Conservation (phyloP, 2,329 filamentous ascomycete genomes). For the Claviceps pazoutovae region DNA sequence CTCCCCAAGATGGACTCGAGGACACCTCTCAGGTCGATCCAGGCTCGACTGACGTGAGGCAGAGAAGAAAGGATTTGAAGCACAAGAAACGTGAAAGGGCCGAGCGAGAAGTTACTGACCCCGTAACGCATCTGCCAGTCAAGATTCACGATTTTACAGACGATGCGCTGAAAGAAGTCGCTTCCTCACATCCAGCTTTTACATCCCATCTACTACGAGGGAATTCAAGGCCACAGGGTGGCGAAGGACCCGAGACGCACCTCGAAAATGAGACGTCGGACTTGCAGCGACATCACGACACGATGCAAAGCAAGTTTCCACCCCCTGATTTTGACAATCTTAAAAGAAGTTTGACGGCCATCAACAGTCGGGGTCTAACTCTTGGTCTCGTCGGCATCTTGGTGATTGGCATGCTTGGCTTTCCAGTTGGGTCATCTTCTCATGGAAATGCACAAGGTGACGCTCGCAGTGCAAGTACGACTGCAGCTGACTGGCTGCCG, state of each 20-base stretch:
- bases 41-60: conserved; percentile 26
- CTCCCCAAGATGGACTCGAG: conserved; percentile 9
- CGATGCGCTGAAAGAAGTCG: conserved; percentile 35
- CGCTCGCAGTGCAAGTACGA: conserved; percentile 5
- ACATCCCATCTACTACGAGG: conserved; percentile 22
- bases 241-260: conserved; percentile 25
- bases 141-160: conserved; percentile 54
- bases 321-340: conserved; percentile 33
- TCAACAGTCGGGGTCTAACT: conserved; percentile 21
- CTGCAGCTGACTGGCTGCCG: conserved; percentile 15
- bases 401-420: conserved; percentile 9
- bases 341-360: conserved; percentile 17
- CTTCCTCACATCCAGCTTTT: conserved; percentile 18
- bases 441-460: background rate
- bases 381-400: conserved; percentile 22
- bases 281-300: conserved; percentile 25
- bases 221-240: conserved; percentile 23
- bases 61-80: conserved; percentile 35
- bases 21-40: conserved; percentile 24
- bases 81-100: conserved; percentile 28
- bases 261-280: conserved; percentile 21
- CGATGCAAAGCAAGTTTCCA: conserved; percentile 31
- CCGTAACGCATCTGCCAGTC: conserved; percentile 56
- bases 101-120: conserved; percentile 56
- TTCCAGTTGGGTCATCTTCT: background rate